Base-by-base conservation (phyloP, 2,329 filamentous ascomycete species). In the Arthroderma sp. region DNA sequence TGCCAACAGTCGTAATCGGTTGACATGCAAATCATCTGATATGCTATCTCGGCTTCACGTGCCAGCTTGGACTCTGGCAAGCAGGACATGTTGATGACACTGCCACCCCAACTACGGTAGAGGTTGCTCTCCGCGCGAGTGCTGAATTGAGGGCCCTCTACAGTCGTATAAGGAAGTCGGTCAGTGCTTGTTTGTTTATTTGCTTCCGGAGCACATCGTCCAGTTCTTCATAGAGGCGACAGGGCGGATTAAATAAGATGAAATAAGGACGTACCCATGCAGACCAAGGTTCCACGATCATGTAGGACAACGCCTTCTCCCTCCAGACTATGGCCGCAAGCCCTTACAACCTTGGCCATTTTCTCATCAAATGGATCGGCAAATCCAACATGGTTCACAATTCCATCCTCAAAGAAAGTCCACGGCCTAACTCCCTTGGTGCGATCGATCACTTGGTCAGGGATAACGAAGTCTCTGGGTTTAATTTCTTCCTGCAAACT, bases 1-100 rank as follows among this genome's bases (percentile, higher is more conserved):
- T 91, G 87, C 93, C 93, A 98, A 82, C 91, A 97, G 77, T 98
- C 93, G 73, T 98, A 98, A 77, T 98, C 93, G 28, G 93, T 98
- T 35, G 89, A 88, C 93, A 98, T 98, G 79, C 91, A 95, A 68
- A 98, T 95, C 82, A 96, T 94, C 77, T 95, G 90, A 74, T 97
- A 97, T 37, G 86, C 87, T 65, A 98, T 87, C 77, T 98, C 93
- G 23, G 93, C 93, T 77, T 98, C 93, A 56, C 88, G 85, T 8
- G 93, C 93, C 19, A 98, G 84, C 79, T 98, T 98, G 54, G 91
- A 87, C 76, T 98, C 93, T 19, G 93, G 93, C 15, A 98, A 80
- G 13, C 86, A 86, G 47, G 88, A 95, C 93, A 98, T 98, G 81
- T 97, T 97, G 79, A 98, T 97, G 56, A 97, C 88, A 63, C 82